A percentile compares a stretch with the other conserved stretches of the same genome.
Conservation (phyloP, 805 yeast species). For the Geotrichum ghanense region DNA sequence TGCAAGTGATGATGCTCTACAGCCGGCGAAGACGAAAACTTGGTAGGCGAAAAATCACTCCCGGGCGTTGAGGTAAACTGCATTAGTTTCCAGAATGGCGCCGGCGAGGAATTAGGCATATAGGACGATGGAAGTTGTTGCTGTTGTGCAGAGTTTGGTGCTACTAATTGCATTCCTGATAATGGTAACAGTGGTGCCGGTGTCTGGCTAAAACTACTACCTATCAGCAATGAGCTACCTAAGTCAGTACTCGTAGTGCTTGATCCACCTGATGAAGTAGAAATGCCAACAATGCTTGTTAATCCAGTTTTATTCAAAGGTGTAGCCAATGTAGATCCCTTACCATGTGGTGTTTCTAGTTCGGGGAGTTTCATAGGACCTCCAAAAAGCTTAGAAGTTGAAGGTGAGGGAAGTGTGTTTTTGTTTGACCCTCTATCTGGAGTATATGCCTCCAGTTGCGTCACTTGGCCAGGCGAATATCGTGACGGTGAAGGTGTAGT, state of each 20-base stretch:
- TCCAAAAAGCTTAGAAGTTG: not conserved
- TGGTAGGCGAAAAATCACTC: slow-evolving; percentile 4
- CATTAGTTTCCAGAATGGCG: slow-evolving; percentile 78
- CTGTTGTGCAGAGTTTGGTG: slow-evolving; percentile 26
- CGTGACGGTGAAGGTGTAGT: slow-evolving; percentile 12
- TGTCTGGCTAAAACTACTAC: not conserved
- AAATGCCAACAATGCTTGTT: too few species aligned
- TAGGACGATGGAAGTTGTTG: slow-evolving; percentile 30
- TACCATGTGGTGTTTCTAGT: too few species aligned
- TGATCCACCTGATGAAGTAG: not conserved
- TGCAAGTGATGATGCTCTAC: too few species aligned
- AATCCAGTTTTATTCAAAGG: not conserved
- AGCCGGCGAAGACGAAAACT: slow-evolving; percentile 16
- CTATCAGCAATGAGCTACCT: not conserved
- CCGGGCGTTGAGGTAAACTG: slow-evolving; percentile 49
- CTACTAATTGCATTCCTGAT: slow-evolving; percentile 25
- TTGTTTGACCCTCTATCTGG: slow-evolving; percentile 41
- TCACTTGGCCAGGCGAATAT: slow-evolving; percentile 25
- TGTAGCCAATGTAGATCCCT: not conserved
- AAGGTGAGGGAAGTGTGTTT: not conserved
- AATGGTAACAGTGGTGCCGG: slow-evolving; percentile 6
- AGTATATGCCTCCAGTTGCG: slow-evolving; percentile 49
- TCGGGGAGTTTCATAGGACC: not conserved
- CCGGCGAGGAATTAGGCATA: slow-evolving; percentile 64
- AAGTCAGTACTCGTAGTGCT: not conserved